These are phyloP conservation scores for Rhodamnia argentea DNA, from an alignment of 345 rosid genomes.

Conservation along the genomic window DNA sequence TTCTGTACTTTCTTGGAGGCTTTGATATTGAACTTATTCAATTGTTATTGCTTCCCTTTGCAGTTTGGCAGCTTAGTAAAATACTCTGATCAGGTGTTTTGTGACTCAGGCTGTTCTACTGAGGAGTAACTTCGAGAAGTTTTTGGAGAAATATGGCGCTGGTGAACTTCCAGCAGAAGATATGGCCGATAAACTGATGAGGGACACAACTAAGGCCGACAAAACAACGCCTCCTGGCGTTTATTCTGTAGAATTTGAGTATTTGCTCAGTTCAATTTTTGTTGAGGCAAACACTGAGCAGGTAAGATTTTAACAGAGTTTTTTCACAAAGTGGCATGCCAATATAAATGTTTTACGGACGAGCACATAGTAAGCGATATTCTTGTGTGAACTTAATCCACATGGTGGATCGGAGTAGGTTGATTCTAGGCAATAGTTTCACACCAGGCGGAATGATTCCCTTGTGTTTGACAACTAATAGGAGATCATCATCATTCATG, in stretches of 20 bases:
- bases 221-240: slow-evolving; percentile 18
- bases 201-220: slow-evolving; percentile 37
- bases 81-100: not conserved
- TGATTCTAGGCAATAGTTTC: not conserved
- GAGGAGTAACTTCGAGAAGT: slow-evolving; percentile 27
- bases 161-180: slow-evolving; percentile 37
- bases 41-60: not conserved
- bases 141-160: slow-evolving; percentile 19
- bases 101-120: not conserved
- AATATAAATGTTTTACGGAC: not conserved
- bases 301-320: slow-evolving; percentile 16
- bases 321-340: not conserved
- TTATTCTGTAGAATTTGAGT: slow-evolving; percentile 29
- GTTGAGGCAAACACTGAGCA: slow-evolving; percentile 21
- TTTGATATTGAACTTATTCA: not conserved
- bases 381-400: not conserved
- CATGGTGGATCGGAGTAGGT: not conserved
- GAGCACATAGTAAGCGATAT: not conserved
- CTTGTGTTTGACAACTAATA: not conserved
- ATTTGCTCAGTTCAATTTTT: slow-evolving; percentile 46
- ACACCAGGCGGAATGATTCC: no score
- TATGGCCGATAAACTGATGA: slow-evolving; percentile 54
- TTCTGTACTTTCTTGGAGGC: not conserved
- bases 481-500: not conserved
- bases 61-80: not conserved